These are phyloP conservation scores for Aspergillus sclerotiicarbonarius DNA, from an alignment of 495 filamentous ascomycete genomes.

Conservation along the genomic window DNA sequence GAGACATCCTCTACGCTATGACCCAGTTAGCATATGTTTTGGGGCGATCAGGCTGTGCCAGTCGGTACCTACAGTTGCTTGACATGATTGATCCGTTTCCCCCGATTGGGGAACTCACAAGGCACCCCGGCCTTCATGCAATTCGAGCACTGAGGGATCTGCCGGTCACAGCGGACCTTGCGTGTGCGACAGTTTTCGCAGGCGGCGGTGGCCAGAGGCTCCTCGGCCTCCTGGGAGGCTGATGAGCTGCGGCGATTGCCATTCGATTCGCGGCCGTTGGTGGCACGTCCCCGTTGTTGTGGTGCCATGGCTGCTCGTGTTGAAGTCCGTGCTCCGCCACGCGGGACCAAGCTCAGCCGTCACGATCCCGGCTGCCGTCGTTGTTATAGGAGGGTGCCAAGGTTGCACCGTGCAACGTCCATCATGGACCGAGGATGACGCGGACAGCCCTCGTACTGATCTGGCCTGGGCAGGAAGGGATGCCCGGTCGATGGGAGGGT, in stretches of 20 bases:
- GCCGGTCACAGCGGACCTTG: constrained; percentile 4
- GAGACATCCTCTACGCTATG: neutral
- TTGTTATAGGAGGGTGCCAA: neutral
- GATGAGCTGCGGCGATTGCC: neutral
- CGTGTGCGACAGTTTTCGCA: constrained; percentile 2
- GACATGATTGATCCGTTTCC: neutral
- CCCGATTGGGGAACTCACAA: neutral
- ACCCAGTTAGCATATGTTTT: neutral
- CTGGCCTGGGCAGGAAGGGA: neutral
- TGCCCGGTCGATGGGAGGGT: neutral
- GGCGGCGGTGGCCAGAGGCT: neutral
- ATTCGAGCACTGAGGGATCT: neutral
- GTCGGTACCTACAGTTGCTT: neutral
- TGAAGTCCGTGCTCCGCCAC: neutral
- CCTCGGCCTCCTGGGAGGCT: neutral
- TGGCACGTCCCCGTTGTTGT: neutral
- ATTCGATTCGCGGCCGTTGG: neutral
- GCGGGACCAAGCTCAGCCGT: neutral
- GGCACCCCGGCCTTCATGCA: neutral
- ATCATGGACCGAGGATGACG: neutral
- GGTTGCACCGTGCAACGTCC: neutral
- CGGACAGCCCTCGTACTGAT: neutral
- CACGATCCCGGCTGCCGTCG: neutral
- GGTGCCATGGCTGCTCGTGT: neutral
- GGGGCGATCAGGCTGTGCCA: neutral